These are phyloP conservation scores for Aspergillus hancockii DNA, from an alignment of 495 filamentous ascomycete species.

Conservation along the genomic window DNA sequence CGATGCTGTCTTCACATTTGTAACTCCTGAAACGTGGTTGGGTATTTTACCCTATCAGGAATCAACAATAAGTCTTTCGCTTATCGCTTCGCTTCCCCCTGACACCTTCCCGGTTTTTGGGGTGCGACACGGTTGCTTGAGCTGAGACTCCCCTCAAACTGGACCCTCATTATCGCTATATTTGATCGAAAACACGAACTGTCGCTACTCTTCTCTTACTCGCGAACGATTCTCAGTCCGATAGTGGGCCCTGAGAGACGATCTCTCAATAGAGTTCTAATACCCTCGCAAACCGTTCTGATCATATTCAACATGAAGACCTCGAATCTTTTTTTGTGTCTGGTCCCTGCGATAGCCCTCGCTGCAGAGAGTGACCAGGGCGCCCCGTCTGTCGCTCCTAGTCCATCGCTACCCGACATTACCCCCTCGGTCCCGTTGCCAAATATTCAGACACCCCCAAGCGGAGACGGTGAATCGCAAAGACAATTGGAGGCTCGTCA, in stretches of 20 bases:
- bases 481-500: constrained; percentile 15
- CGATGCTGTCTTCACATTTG: constrained; percentile 12
- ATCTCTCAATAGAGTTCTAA: background rate
- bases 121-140: background rate
- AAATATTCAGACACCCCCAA: constrained; percentile 13
- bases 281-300: constrained; percentile 6
- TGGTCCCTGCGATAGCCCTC: constrained; percentile 36
- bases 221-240: background rate
- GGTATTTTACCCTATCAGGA: background rate
- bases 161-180: background rate
- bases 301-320: constrained; percentile 33
- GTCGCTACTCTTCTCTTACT: constrained; percentile 7
- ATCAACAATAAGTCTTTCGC: background rate
- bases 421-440: constrained; percentile 33
- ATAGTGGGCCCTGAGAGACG: background rate
- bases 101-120: background rate
- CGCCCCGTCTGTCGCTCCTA: constrained; percentile 21
- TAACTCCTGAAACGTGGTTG: background rate
- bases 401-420: constrained; percentile 27
- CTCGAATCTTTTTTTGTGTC: constrained; percentile 29
- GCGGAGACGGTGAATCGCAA: constrained; percentile 8
- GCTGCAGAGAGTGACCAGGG: constrained; percentile 28
- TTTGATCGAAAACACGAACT: background rate
- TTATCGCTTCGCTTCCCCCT: background rate
- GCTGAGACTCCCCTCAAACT: background rate